phyloP scores from a whole-genome alignment of 2,329 filamentous ascomycete species.

The Beauveria medogensis region DNA sequence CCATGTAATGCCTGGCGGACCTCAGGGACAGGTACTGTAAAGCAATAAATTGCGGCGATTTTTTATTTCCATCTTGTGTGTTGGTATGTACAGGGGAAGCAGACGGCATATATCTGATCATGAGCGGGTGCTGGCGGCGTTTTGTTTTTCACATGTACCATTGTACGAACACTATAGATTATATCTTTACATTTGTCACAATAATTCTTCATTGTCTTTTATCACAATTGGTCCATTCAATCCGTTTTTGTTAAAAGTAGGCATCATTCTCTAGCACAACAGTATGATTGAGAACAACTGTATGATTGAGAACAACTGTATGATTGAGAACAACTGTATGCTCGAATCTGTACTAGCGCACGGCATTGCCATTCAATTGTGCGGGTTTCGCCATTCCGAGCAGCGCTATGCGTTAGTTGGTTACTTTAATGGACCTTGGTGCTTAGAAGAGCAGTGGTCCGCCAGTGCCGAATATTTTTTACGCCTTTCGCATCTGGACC shows the following conservation, averaged over 20 bases:
- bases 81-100: neutral
- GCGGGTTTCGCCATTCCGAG: neutral
- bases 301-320: neutral
- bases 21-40: slow-evolving; percentile 2
- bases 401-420: neutral
- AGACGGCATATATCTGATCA: neutral
- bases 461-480: neutral
- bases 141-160: neutral
- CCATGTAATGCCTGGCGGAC: neutral
- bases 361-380: neutral
- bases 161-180: neutral
- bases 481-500: neutral
- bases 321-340: neutral
- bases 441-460: slow-evolving; percentile 4
- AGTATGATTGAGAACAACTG: neutral
- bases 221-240: neutral
- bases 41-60: neutral
- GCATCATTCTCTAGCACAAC: neutral
- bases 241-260: neutral
- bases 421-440: neutral
- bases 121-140: slow-evolving; percentile 8
- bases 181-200: neutral
- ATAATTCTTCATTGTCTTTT: neutral
- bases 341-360: neutral
- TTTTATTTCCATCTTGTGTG: neutral